Conservation (phyloP, 2,329 filamentous ascomycete genomes). For the Pleurostoma richardsiae region DNA sequence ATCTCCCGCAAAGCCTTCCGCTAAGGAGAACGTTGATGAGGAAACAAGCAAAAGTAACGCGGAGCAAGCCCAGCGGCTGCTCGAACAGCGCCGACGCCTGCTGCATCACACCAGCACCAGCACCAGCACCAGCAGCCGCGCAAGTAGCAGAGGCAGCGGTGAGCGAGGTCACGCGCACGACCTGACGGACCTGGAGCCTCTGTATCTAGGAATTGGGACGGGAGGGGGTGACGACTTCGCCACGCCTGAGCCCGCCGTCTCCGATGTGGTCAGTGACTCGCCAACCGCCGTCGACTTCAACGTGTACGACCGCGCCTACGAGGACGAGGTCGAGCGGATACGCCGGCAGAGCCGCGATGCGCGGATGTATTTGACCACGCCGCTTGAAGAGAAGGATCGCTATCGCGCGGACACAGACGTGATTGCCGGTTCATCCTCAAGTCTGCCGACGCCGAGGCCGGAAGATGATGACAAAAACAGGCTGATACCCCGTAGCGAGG, state of each 20-base stretch:
- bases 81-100: constrained; percentile 40
- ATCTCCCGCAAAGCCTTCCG: constrained; percentile 4
- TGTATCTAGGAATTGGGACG: constrained; percentile 73
- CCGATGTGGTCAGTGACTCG: constrained; percentile 69
- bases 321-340: constrained; percentile 75
- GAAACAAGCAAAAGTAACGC: constrained; percentile 27
- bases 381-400: constrained; percentile 38
- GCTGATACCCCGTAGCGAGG: too few species aligned
- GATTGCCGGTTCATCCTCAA: too few species aligned
- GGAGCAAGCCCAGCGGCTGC: constrained; percentile 43
- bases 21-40: constrained; percentile 10
- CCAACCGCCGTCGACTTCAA: constrained; percentile 80
- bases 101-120: constrained; percentile 18
- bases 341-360: constrained; percentile 28
- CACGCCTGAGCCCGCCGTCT: constrained; percentile 27
- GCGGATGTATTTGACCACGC: constrained; percentile 43
- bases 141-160: constrained; percentile 6
- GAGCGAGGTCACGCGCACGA: constrained; percentile 60
- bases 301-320: constrained; percentile 85
- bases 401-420: constrained; percentile 22
- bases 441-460: too few species aligned
- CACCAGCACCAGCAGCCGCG: too few species aligned
- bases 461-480: too few species aligned
- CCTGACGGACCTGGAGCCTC: constrained; percentile 53
- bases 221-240: constrained; percentile 46